Evolutionary conservation across 2,329 filamentous ascomycete species (phyloP).

Genomic region (Sodiomyces alkalinus): DNA sequence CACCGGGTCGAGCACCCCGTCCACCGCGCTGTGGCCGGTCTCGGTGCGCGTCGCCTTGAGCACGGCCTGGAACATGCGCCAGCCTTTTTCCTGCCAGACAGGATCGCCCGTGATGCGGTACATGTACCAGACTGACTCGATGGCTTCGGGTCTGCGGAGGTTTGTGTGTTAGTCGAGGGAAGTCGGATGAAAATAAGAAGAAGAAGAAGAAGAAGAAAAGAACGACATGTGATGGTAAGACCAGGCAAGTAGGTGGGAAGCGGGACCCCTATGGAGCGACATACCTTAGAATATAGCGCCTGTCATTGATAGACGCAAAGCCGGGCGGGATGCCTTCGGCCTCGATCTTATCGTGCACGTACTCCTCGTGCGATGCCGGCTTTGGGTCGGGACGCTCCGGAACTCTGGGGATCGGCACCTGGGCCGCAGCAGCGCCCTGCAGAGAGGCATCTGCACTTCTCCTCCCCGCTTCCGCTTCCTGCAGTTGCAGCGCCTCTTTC

Average conservation of each 20-base stretch:
- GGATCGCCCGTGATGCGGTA: conserved; percentile 76
- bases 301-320: conserved; percentile 27
- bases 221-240: background rate
- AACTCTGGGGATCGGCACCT: conserved; percentile 8
- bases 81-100: conserved; percentile 64
- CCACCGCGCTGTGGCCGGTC: conserved; percentile 55
- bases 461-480: conserved; percentile 7
- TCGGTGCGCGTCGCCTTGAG: conserved; percentile 49
- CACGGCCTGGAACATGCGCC: conserved; percentile 70
- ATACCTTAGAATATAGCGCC: conserved; percentile 48
- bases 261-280: no score
- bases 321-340: conserved; percentile 32
- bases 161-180: conserved; percentile 9
- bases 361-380: conserved; percentile 39
- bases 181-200: conserved; percentile 10
- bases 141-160: conserved; percentile 57
- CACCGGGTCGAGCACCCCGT: conserved; percentile 37
- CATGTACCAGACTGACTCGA: conserved; percentile 80
- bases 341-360: conserved; percentile 28
- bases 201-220: conserved; percentile 11
- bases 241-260: background rate
- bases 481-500: conserved; percentile 14
- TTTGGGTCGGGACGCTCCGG: conserved; percentile 17
- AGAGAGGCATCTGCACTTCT: background rate
- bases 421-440: conserved; percentile 4